phyloP scores from a whole-genome alignment of 257 asterid genomes.

The Petunia secreta region DNA sequence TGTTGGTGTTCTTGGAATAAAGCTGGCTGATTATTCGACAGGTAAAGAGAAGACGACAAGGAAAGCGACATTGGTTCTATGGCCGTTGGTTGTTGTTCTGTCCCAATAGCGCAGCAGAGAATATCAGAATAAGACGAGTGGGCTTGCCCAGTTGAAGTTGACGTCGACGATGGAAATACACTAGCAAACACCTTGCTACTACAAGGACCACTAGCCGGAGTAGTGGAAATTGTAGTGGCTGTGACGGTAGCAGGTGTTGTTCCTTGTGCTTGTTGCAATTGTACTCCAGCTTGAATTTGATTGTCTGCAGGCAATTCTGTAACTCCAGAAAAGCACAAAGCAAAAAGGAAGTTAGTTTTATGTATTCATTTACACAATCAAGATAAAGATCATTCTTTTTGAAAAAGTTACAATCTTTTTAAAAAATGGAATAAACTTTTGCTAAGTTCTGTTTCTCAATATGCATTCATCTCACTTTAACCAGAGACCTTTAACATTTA shows the following conservation, averaged over 20 bases:
- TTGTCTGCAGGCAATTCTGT: slow-evolving; percentile 59
- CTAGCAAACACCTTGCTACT: slow-evolving; percentile 42
- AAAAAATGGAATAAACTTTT: slow-evolving; percentile 38
- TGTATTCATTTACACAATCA: slow-evolving; percentile 29
- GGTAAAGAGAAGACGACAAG: slow-evolving; percentile 57
- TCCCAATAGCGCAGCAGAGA: slow-evolving; percentile 36
- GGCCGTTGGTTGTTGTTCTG: slow-evolving; percentile 24
- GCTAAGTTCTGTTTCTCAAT: slow-evolving; percentile 46
- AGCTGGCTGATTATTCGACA: slow-evolving; percentile 39
- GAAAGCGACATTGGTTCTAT: slow-evolving; percentile 73
- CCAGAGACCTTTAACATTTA: slow-evolving; percentile 37
- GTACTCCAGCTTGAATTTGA: slow-evolving; percentile 48
- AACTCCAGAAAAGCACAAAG: slow-evolving; percentile 21
- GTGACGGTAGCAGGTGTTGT: slow-evolving; percentile 25
- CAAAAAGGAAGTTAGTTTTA: neutral
- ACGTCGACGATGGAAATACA: slow-evolving; percentile 42
- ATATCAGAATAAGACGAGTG: slow-evolving; percentile 45
- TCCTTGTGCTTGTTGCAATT: slow-evolving; percentile 44
- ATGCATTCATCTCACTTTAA: slow-evolving; percentile 38
- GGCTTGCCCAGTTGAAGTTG: slow-evolving; percentile 41
- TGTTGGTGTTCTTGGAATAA: slow-evolving; percentile 45
- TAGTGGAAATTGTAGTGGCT: slow-evolving; percentile 28
- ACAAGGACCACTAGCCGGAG: slow-evolving; percentile 35
- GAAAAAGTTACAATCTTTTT: slow-evolving; percentile 11
- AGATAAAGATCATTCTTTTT: slow-evolving; percentile 18